A percentile compares a stretch with the other conserved stretches of the same genome.
phyloP scores from a whole-genome alignment of 192 early-diverging fungal genomes.

The Allomyces macrogynus region DNA sequence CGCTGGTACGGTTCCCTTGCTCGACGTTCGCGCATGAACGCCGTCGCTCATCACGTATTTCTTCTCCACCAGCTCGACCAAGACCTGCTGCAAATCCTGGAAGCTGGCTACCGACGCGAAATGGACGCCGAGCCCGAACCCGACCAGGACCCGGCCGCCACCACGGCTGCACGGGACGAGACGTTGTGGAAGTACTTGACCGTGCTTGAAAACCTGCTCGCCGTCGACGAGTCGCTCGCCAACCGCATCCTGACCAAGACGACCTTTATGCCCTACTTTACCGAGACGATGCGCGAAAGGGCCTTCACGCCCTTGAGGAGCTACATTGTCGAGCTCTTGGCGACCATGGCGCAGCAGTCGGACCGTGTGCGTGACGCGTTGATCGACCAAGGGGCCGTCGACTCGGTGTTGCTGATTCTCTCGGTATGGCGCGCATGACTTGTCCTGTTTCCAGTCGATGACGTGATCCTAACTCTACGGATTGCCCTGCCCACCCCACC shows the following conservation, averaged over 20 bases:
- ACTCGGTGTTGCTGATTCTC: conserved; percentile 46
- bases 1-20: conserved; percentile 22
- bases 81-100: background rate
- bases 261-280: conserved; percentile 50
- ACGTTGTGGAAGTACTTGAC: background rate
- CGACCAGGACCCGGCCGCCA: conserved; percentile 52
- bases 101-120: background rate
- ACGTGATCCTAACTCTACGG: background rate
- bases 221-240: conserved; percentile 38
- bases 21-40: background rate
- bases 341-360: conserved; percentile 61
- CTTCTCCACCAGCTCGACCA: conserved; percentile 8
- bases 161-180: conserved; percentile 9
- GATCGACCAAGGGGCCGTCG: conserved; percentile 33
- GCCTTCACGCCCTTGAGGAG: conserved; percentile 63
- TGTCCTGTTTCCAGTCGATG: background rate
- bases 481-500: background rate
- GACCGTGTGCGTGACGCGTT: conserved; percentile 18
- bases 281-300: conserved; percentile 37
- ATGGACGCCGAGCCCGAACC: conserved; percentile 52
- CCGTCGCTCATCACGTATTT: background rate
- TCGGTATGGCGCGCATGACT: conserved; percentile 12
- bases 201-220: background rate
- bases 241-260: conserved; percentile 42
- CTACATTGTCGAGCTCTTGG: conserved; percentile 65